Evolutionary conservation across 495 filamentous ascomycete genomes (phyloP).

Genomic region (Penicillium subrubescens): DNA sequence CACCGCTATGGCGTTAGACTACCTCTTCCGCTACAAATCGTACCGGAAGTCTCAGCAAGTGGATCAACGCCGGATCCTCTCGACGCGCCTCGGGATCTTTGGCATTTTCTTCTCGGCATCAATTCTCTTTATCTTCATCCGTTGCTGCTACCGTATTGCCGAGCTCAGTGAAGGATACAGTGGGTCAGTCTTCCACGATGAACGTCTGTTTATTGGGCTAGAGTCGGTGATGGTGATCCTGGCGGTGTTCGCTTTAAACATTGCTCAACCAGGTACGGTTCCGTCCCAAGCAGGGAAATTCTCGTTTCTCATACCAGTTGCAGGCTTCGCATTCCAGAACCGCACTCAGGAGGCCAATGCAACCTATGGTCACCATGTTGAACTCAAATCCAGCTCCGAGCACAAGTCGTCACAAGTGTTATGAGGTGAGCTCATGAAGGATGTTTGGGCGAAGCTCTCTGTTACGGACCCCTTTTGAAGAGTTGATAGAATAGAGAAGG

Average conservation of each 20-base stretch:
- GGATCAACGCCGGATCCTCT: background rate
- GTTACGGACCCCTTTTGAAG: too few species aligned
- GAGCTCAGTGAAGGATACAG: background rate
- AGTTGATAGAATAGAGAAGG: too few species aligned
- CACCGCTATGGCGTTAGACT: background rate
- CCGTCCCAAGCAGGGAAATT: background rate
- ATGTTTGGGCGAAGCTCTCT: background rate
- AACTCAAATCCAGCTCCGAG: background rate
- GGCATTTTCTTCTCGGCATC: background rate
- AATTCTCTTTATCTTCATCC: background rate
- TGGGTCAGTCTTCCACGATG: background rate
- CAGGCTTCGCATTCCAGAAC: background rate
- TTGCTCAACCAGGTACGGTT: background rate
- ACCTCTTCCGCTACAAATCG: background rate
- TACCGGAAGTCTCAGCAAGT: background rate
- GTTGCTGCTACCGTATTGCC: background rate
- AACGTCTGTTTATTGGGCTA: background rate
- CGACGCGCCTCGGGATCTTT: background rate
- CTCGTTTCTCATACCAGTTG: background rate
- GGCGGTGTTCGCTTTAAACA: background rate
- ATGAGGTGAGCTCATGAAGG: background rate
- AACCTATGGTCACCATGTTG: background rate
- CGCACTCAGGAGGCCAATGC: background rate
- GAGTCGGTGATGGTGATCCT: background rate
- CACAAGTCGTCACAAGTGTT: background rate